A percentile compares a stretch with the other conserved stretches of the same genome.
Evolutionary conservation across 306 rosid genomes (phyloP).

Genomic region (Castanea mollissima): DNA sequence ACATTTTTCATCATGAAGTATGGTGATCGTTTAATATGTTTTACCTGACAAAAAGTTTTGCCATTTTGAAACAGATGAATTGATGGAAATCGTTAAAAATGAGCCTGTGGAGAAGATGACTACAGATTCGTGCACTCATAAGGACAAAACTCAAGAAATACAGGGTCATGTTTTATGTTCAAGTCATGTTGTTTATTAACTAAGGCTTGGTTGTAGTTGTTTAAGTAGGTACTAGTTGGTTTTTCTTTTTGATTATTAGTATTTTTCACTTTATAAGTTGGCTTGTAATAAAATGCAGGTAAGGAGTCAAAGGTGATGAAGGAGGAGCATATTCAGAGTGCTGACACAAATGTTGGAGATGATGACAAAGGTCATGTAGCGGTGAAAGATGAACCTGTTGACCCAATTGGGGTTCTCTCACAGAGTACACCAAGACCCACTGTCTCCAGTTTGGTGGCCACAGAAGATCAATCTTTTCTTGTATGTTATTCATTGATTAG

Average conservation of each 20-base stretch:
- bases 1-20: background rate
- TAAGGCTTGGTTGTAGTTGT: background rate
- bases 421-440: conserved; percentile 4
- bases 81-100: conserved; percentile 15
- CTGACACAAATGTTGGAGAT: conserved; percentile 12
- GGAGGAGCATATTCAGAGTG: conserved; percentile 18
- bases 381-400: conserved; percentile 20
- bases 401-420: conserved; percentile 8
- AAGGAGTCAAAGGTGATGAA: conserved; percentile 8
- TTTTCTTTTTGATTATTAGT: background rate
- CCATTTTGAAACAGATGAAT: conserved; percentile 32
- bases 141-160: conserved; percentile 20
- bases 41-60: background rate
- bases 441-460: conserved; percentile 37
- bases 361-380: background rate
- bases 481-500: conserved; percentile 21
- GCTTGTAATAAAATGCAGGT: conserved; percentile 32
- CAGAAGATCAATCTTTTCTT: conserved; percentile 27
- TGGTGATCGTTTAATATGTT: background rate
- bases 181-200: background rate
- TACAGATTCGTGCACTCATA: conserved; percentile 16
- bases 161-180: conserved; percentile 21
- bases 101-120: conserved; percentile 23
- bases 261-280: background rate
- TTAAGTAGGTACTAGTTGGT: background rate